These are phyloP conservation scores for Spirogloea muscicola DNA, from an alignment of 139 green algal species.

Conservation along the genomic window DNA sequence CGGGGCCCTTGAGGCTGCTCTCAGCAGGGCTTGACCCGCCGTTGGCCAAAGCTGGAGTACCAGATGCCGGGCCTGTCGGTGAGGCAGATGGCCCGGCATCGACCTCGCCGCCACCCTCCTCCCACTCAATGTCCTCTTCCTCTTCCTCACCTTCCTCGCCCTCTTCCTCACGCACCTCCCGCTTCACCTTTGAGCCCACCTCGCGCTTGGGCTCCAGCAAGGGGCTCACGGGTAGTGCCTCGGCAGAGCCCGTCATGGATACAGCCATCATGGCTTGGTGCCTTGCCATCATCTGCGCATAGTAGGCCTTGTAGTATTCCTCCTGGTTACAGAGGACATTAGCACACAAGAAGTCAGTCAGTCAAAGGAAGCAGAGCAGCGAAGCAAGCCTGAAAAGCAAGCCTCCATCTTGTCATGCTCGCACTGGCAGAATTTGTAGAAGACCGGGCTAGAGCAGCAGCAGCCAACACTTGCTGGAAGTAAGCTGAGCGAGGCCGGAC, in stretches of 20 bases:
- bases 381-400: not conserved
- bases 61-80: too few relatives aligned
- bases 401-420: not conserved
- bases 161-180: conserved; percentile 15
- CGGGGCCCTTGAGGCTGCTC: too few relatives aligned
- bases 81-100: too few relatives aligned
- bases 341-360: too few relatives aligned
- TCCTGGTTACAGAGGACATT: too few relatives aligned
- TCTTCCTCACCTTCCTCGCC: conserved; percentile 22
- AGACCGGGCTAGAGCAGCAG: not conserved
- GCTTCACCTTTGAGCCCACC: not conserved
- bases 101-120: too few relatives aligned
- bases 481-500: too few relatives aligned
- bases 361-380: too few relatives aligned
- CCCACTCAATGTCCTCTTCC: conserved; percentile 20
- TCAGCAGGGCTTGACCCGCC: too few relatives aligned
- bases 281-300: conserved; percentile 9
- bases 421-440: not conserved
- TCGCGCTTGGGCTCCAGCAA: not conserved
- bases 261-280: conserved; percentile 1
- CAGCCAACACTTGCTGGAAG: too few relatives aligned
- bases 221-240: conserved; percentile 3
- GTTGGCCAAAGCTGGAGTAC: too few relatives aligned
- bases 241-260: not conserved
- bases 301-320: conserved; percentile 43